These are phyloP conservation scores for Ascosphaera pollenicola DNA, from an alignment of 2,329 filamentous ascomycete genomes.

Conservation along the genomic window DNA sequence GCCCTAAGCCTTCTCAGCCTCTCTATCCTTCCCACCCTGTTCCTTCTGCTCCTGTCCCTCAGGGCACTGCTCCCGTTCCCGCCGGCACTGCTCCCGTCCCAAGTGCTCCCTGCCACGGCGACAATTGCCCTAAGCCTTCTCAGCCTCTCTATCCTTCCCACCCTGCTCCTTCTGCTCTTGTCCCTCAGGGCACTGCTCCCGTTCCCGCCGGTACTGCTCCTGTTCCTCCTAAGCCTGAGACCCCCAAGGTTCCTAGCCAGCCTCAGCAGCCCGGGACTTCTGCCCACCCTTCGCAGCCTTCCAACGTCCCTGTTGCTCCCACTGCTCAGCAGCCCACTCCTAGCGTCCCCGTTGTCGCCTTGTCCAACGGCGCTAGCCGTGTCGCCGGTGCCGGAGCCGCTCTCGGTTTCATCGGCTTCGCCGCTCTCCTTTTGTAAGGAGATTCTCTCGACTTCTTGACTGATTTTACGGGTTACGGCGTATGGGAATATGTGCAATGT, in stretches of 20 bases:
- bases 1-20: too few species aligned
- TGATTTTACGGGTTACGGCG: too few species aligned
- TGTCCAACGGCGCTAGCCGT: not conserved
- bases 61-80: too few species aligned
- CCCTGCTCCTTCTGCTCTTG: not conserved
- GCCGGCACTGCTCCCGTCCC: too few species aligned
- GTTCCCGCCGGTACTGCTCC: not conserved
- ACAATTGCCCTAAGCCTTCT: too few species aligned
- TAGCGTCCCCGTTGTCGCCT: not conserved
- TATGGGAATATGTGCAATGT: too few species aligned
- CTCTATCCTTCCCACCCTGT: too few species aligned
- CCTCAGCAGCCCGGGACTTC: too few species aligned
- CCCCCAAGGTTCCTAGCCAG: too few species aligned
- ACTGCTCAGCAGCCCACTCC: not conserved
- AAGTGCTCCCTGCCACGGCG: too few species aligned
- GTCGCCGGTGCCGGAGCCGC: not conserved
- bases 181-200: not conserved
- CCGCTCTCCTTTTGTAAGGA: not conserved
- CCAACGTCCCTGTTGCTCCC: not conserved
- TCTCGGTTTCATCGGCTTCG: not conserved
- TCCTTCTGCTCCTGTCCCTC: too few species aligned
- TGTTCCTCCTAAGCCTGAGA: not conserved
- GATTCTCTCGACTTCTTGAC: too few species aligned
- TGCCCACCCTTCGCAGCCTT: not conserved
- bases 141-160: not conserved